phyloP scores from a whole-genome alignment of 2,329 filamentous ascomycete genomes.

The Diplodia corticola region DNA sequence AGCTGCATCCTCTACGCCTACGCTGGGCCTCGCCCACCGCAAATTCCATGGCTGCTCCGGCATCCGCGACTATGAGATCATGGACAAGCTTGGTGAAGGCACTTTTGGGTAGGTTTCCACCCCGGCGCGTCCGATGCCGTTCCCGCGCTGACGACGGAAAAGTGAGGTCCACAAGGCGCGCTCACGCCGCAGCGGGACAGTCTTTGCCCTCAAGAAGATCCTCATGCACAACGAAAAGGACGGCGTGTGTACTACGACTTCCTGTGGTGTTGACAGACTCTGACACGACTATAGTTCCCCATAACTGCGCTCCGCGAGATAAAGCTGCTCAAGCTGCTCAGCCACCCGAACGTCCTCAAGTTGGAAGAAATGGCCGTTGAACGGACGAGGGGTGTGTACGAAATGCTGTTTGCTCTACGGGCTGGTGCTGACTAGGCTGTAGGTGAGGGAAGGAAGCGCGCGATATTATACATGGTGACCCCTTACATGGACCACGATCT shows the following conservation, averaged over 20 bases:
- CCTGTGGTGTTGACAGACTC: conserved; percentile 18
- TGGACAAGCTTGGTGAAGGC: conserved; percentile 86
- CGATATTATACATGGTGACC: conserved; percentile 97
- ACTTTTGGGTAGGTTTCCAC: conserved; percentile 73
- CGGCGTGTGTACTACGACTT: conserved; percentile 58
- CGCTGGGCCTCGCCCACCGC: conserved; percentile 51
- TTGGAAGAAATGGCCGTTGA: conserved; percentile 98
- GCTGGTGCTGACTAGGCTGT: conserved; percentile 48
- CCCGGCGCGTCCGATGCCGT: conserved; percentile 17
- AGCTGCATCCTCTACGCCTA: conserved; percentile 42
- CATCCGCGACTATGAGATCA: conserved; percentile 76
- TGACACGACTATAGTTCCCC: conserved; percentile 64
- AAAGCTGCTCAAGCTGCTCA: conserved; percentile 94
- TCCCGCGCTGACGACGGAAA: conserved; percentile 1
- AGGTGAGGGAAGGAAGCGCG: conserved; percentile 61
- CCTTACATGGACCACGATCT: conserved; percentile 99
- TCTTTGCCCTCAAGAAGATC: conserved; percentile 96
- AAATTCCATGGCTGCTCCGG: conserved; percentile 82
- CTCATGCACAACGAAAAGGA: conserved; percentile 99
- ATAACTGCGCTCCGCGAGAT: conserved; percentile 97
- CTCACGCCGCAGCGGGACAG: conserved; percentile 69
- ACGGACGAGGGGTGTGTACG: conserved; percentile 59
- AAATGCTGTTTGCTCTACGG: conserved; percentile 51
- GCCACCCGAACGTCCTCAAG: conserved; percentile 81
- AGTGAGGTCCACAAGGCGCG: conserved; percentile 90